Percentiles rank a stretch among this genome's conserved stretches.
phyloP scores from a whole-genome alignment of 768 basidiomycete species.

The Zangia roseola region DNA sequence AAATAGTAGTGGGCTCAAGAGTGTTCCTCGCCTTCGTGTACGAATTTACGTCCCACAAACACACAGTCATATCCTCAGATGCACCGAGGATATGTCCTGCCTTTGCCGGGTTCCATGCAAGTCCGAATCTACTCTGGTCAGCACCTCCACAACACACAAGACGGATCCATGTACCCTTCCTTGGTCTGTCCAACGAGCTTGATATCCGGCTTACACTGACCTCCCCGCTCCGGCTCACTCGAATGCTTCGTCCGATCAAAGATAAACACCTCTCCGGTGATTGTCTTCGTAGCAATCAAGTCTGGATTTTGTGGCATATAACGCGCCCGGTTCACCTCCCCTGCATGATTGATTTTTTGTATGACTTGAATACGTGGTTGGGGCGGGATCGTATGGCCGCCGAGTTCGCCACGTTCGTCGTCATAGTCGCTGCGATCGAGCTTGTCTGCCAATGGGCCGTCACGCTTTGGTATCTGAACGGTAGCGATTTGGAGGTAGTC shows the following conservation, averaged over 20 bases:
- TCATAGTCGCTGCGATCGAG: constrained; percentile 82
- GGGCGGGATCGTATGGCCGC: constrained; percentile 85
- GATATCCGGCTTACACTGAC: constrained; percentile 88
- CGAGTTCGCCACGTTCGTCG: constrained; percentile 91
- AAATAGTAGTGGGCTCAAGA: constrained; percentile 83
- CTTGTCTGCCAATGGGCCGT: constrained; percentile 66
- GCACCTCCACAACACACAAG: background rate
- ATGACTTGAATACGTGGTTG: constrained; percentile 85
- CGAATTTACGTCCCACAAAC: constrained; percentile 93
- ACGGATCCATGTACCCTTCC: constrained; percentile 71
- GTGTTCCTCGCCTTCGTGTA: constrained; percentile 77
- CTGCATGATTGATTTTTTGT: constrained; percentile 92
- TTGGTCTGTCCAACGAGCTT: constrained; percentile 84
- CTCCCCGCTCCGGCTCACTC: constrained; percentile 84
- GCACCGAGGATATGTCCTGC: constrained; percentile 85
- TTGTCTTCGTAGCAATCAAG: constrained; percentile 92
- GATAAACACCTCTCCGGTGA: constrained; percentile 87
- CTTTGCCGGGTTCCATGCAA: constrained; percentile 89
- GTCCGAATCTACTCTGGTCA: constrained; percentile 69
- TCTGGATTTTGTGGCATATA: constrained; percentile 99
- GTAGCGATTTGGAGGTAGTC: constrained; percentile 96
- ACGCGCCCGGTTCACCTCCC: constrained; percentile 95
- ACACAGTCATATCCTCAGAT: constrained; percentile 94
- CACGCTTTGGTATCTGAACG: constrained; percentile 88
- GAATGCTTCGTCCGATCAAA: constrained; percentile 98